A percentile compares a stretch with the other conserved stretches of the same genome.
Evolutionary conservation across 2,329 filamentous ascomycete species (phyloP).

Genomic region (Didymella segeticola): DNA sequence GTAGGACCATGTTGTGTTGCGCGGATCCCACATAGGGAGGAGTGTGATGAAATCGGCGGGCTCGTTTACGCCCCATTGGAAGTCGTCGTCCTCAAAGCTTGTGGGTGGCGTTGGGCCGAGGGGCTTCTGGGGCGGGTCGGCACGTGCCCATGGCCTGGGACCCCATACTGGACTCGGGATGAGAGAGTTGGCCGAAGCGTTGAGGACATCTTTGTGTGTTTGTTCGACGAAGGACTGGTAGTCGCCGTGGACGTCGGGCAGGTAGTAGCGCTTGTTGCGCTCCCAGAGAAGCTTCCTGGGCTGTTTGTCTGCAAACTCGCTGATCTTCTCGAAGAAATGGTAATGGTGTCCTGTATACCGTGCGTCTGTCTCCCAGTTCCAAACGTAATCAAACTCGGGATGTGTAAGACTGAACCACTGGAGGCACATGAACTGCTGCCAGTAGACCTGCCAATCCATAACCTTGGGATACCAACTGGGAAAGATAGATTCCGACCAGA

Average conservation of each 20-base stretch:
- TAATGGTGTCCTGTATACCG: slow-evolving; percentile 83
- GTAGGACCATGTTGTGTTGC: slow-evolving; percentile 78
- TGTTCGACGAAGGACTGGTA: slow-evolving; percentile 55
- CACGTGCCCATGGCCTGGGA: slow-evolving; percentile 68
- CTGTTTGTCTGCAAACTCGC: slow-evolving; percentile 60
- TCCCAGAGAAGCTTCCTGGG: slow-evolving; percentile 67
- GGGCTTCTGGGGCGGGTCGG: slow-evolving; percentile 71
- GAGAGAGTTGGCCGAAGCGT: slow-evolving; percentile 46
- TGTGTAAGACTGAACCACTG: slow-evolving; percentile 79
- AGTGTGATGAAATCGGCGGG: slow-evolving; percentile 91
- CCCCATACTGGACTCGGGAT: slow-evolving; percentile 78
- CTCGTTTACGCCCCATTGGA: slow-evolving; percentile 86
- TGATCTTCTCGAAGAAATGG: slow-evolving; percentile 73
- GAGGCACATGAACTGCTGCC: slow-evolving; percentile 72
- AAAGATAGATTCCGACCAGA: slow-evolving; percentile 71
- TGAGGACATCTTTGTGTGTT: slow-evolving; percentile 51
- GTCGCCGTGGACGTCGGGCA: slow-evolving; percentile 59
- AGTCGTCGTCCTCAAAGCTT: slow-evolving; percentile 77
- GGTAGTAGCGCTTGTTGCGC: slow-evolving; percentile 63
- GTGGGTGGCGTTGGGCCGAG: slow-evolving; percentile 77
- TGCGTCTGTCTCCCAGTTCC: slow-evolving; percentile 89
- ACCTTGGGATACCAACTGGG: slow-evolving; percentile 58
- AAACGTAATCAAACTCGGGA: slow-evolving; percentile 78
- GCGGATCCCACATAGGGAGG: slow-evolving; percentile 89
- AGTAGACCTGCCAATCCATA: slow-evolving; percentile 58